These are phyloP conservation scores for Euptelea pleiosperma DNA, from an alignment of 164 flowering plant genomes.

Conservation along the genomic window DNA sequence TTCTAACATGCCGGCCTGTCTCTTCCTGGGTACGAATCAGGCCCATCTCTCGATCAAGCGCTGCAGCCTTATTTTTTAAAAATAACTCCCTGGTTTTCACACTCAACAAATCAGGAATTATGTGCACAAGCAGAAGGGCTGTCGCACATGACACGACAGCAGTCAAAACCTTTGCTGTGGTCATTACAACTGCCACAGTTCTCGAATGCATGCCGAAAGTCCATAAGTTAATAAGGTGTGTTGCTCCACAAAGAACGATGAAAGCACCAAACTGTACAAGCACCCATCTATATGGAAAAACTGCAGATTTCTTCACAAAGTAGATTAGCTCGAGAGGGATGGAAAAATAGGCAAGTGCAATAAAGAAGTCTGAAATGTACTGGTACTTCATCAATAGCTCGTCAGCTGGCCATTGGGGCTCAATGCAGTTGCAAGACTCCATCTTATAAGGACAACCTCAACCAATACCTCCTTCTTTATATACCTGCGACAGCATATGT, in stretches of 20 bases:
- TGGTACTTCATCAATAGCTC: conserved; percentile 79
- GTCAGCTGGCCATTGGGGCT: conserved; percentile 79
- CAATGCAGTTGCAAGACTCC: conserved; percentile 77
- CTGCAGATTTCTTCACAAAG: conserved; percentile 82
- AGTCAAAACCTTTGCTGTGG: conserved; percentile 67
- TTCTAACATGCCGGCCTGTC: conserved; percentile 85
- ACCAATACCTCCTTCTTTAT: conserved; percentile 1
- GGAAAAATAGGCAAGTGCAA: conserved; percentile 85
- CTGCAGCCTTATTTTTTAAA: conserved; percentile 85
- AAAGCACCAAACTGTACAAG: conserved; percentile 94
- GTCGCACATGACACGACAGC: conserved; percentile 87
- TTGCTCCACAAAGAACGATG: conserved; percentile 87
- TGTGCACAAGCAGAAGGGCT: conserved; percentile 85
- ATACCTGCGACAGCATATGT: conserved; percentile 1
- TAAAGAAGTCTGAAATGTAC: conserved; percentile 85
- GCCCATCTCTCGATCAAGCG: conserved; percentile 88
- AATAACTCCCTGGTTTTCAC: conserved; percentile 81
- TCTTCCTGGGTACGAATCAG: conserved; percentile 83
- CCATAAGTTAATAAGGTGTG: conserved; percentile 88
- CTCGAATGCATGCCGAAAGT: conserved; percentile 62
- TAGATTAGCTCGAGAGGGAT: conserved; percentile 87
- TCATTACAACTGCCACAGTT: conserved; percentile 73
- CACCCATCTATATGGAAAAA: conserved; percentile 92
- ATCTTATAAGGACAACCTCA: conserved; percentile 17
- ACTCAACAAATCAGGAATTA: conserved; percentile 80